A percentile compares a stretch with the other conserved stretches of the same genome.
Conservation (phyloP, 371 early-diverging fungal genomes). For the Mortierella sp. region DNA sequence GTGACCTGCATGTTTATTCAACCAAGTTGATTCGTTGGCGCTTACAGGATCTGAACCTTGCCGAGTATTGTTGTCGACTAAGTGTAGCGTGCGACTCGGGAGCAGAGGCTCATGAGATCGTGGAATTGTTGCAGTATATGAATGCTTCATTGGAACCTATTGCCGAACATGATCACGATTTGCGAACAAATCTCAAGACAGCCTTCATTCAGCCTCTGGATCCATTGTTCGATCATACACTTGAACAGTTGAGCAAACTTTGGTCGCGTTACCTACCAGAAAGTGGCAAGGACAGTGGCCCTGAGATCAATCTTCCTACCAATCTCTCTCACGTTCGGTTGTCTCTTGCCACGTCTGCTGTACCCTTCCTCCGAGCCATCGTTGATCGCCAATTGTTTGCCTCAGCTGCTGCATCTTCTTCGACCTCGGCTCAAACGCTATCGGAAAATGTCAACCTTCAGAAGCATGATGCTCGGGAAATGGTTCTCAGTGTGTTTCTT, state of each 20-base stretch:
- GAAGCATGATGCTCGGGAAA: conserved; percentile 7
- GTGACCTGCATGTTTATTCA: neutral
- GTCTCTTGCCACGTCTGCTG: conserved; percentile 25
- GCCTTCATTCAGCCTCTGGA: conserved; percentile 22
- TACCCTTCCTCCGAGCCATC: conserved; percentile 21
- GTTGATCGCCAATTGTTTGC: conserved; percentile 28
- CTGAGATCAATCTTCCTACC: neutral
- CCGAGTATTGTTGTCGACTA: conserved; percentile 39
- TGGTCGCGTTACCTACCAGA: conserved; percentile 1
- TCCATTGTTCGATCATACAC: conserved; percentile 32
- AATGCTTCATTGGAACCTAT: conserved; percentile 15
- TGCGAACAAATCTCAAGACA: conserved; percentile 7
- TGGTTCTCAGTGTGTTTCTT: conserved; percentile 23
- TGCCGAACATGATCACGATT: neutral
- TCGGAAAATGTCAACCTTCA: neutral
- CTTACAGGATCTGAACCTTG: conserved; percentile 30
- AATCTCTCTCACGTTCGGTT: conserved; percentile 11
- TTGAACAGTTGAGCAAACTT: conserved; percentile 11
- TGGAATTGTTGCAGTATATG: conserved; percentile 19
- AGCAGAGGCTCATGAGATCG: conserved; percentile 13
- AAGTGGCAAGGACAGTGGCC: conserved; percentile 16
- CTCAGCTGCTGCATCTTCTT: conserved; percentile 9
- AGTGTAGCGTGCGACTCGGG: conserved; percentile 19
- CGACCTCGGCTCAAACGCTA: neutral
- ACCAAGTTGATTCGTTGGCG: conserved; percentile 13